These are phyloP conservation scores for Phytophthora europaea DNA, from an alignment of 352 stramenopile species.

Conservation along the genomic window DNA sequence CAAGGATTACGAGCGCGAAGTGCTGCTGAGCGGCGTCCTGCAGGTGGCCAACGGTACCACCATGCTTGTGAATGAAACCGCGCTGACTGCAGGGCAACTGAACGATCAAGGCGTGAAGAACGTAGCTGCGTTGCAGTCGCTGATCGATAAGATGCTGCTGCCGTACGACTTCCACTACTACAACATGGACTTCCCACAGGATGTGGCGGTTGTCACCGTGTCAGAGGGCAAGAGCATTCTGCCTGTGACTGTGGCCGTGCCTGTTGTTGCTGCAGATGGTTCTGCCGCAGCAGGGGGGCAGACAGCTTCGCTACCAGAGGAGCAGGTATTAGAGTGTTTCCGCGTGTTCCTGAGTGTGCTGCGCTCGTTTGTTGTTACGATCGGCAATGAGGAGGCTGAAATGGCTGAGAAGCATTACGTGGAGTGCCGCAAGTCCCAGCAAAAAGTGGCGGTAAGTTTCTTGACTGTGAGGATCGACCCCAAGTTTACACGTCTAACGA, in stretches of 20 bases:
- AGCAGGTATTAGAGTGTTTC: slow-evolving; percentile 70
- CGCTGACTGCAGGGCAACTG: slow-evolving; percentile 69
- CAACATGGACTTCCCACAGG: slow-evolving; percentile 86
- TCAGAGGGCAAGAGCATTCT: slow-evolving; percentile 83
- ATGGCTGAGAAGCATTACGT: slow-evolving; percentile 87
- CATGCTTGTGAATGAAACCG: slow-evolving; percentile 77
- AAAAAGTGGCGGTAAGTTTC: slow-evolving; percentile 74
- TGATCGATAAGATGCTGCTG: slow-evolving; percentile 82
- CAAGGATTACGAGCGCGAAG: slow-evolving; percentile 84
- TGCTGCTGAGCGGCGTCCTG: slow-evolving; percentile 58
- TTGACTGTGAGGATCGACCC: neutral
- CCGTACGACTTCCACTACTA: slow-evolving; percentile 90
- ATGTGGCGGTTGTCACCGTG: slow-evolving; percentile 72
- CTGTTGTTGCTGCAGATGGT: slow-evolving; percentile 23
- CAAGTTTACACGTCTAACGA: neutral
- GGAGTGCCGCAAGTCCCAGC: slow-evolving; percentile 68
- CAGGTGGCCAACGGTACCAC: slow-evolving; percentile 77
- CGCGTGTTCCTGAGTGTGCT: slow-evolving; percentile 73
- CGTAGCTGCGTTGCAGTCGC: slow-evolving; percentile 70
- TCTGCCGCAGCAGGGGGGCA: neutral
- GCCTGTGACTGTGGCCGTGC: slow-evolving; percentile 65
- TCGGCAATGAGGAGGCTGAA: slow-evolving; percentile 81
- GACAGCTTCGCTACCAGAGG: slow-evolving; percentile 1
- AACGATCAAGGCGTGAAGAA: slow-evolving; percentile 83
- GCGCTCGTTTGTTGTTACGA: slow-evolving; percentile 58